Conservation (phyloP, 768 basidiomycete genomes). For the Symmetrospora coprosmae region DNA sequence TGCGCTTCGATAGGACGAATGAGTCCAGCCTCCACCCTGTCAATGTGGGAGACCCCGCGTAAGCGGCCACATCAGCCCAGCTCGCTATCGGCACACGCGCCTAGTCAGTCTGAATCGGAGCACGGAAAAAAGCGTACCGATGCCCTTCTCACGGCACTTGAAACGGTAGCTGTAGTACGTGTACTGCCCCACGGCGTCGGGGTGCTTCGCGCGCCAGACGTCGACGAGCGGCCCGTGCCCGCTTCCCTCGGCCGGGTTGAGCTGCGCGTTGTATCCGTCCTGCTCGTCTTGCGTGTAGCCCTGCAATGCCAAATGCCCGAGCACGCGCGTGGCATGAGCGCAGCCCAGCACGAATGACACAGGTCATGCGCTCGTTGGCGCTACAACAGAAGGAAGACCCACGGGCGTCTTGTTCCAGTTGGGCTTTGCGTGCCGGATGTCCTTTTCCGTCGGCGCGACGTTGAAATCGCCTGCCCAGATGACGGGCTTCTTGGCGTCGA, state of each 20-base stretch:
- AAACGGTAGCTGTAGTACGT: constrained; percentile 70
- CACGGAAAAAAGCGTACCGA: constrained; percentile 33
- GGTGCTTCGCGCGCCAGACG: constrained; percentile 62
- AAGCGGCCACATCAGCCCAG: background rate
- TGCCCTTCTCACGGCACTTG: constrained; percentile 60
- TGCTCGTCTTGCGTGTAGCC: constrained; percentile 76
- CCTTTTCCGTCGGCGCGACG: constrained; percentile 59
- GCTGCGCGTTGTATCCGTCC: constrained; percentile 54
- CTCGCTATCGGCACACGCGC: background rate
- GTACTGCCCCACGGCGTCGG: constrained; percentile 48
- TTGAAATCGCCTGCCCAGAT: constrained; percentile 83
- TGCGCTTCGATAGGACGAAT: constrained; percentile 50
- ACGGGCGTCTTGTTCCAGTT: constrained; percentile 73
- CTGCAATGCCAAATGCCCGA: too few species aligned
- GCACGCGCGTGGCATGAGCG: too few species aligned
- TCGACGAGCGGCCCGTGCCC: constrained; percentile 49
- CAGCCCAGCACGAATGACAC: too few species aligned
- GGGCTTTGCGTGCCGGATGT: constrained; percentile 32
- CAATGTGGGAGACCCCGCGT: too few species aligned
- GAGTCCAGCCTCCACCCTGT: constrained; percentile 71
- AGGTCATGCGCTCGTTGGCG: too few species aligned
- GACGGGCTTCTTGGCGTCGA: constrained; percentile 67
- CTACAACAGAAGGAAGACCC: too few species aligned
- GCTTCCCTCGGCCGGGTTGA: constrained; percentile 43
- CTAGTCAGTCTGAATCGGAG: background rate